Evolutionary conservation across 2,329 filamentous ascomycete species (phyloP), one percentile per base, ranked within the genome.

Genomic region (Neoarthrinium moseri): DNA sequence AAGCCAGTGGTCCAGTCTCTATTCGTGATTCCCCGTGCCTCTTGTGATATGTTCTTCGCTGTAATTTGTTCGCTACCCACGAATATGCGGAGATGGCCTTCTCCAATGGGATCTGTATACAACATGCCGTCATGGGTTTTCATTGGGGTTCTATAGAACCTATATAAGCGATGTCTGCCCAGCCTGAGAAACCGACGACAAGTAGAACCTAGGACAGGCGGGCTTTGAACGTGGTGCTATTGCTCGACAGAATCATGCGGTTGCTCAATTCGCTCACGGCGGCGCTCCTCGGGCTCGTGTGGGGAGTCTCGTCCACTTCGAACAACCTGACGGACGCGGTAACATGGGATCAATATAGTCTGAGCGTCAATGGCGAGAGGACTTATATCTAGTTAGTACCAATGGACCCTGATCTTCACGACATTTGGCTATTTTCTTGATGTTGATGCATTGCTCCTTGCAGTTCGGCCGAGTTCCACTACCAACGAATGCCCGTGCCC

Each of bases 311-410:
- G 46, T 63, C 60, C n/a, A 70, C 66, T 4, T 62, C 66, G 43
- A 64, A 74, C 56, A 68, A 65, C 26, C 63, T 71, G 44, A 69
- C 64, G 10, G 64, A 70, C 15, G 56, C 66, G 1, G 76, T 79
- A 4, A 64, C 68, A 3, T 79, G 76, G 77, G 76, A 80, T 51
- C 62, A 69, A 34, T 76, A 77, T 51, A 77, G 72, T 45, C 62
- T 79, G 21, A 64, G 66, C 4, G 62, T 79, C 51, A 74, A 77
- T 46, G 73, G 73, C 29, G 66, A 71, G 46, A 65, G 74, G 21
- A 56, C 76, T 3, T 72, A 74, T 37, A 64, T 78, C 22, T 74
- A 72, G 60, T 66, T 50, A 45, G 56, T 50, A 15, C 22, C 17
- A 15, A 5, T 20, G 6, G 13, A 2, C 27, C 15, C 3, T 6